These are phyloP conservation scores for Loxodes magnus DNA, from an alignment of 73 alveolate species.

Conservation along the genomic window DNA sequence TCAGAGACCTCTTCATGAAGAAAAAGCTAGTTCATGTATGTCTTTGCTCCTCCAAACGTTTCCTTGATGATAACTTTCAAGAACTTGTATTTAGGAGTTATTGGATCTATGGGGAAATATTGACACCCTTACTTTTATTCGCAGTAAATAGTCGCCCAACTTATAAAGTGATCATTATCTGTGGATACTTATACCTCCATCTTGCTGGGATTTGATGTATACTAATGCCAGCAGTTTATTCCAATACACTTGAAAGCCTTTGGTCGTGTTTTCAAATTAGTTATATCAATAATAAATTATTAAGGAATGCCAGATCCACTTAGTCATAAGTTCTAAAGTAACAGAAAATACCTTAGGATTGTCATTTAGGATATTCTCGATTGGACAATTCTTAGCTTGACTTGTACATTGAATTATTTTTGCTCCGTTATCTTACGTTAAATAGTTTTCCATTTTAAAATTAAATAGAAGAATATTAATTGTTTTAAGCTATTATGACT, in stretches of 20 bases:
- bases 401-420: conserved; percentile 10
- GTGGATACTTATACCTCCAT: conserved; percentile 27
- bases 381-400: conserved; percentile 12
- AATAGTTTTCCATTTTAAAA: too few species aligned
- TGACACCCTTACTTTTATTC: conserved; percentile 31
- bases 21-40: conserved; percentile 28
- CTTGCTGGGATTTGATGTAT: conserved; percentile 32
- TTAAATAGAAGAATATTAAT: too few species aligned
- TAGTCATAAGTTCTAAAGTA: conserved; percentile 26
- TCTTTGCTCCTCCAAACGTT: conserved; percentile 43
- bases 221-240: conserved; percentile 45
- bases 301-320: conserved; percentile 39
- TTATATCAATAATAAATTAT: conserved; percentile 20
- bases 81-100: conserved; percentile 20
- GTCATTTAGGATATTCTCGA: conserved; percentile 5
- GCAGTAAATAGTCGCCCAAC: conserved; percentile 33
- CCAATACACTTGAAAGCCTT: conserved; percentile 36
- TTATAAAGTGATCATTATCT: conserved; percentile 18
- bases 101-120: conserved; percentile 31
- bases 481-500: too few species aligned
- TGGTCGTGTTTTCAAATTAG: conserved; percentile 22
- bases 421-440: conserved; percentile 31
- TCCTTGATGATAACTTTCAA: conserved; percentile 28
- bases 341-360: conserved; percentile 8
- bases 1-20: conserved; percentile 24